Evolutionary conservation across 208 protist genomes (phyloP).

Genomic region (Wallacemonas sp.): DNA sequence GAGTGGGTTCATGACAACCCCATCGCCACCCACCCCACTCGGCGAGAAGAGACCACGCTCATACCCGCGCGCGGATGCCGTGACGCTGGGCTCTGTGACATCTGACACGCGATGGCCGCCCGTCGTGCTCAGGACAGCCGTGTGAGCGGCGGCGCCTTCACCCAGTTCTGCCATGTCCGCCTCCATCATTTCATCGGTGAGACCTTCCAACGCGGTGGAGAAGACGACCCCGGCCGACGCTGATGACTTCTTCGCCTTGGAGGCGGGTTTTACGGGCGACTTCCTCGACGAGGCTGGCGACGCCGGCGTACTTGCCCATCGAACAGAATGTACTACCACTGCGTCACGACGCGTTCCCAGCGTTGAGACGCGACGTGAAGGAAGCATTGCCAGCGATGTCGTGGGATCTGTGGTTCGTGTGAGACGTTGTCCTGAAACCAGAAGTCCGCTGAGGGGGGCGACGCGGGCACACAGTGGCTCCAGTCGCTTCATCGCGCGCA

Average conservation of each 20-base stretch:
- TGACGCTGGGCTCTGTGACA: too few species aligned
- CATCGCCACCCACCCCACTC: not conserved
- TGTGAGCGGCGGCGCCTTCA: not conserved
- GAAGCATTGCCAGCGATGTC: too few species aligned
- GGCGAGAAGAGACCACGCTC: not conserved
- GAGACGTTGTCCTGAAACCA: too few species aligned
- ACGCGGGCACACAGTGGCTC: too few species aligned
- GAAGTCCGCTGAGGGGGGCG: too few species aligned
- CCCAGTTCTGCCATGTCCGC: slow-evolving; percentile 7
- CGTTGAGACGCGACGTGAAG: too few species aligned
- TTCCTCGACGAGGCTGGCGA: not conserved
- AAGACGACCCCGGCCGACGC: not conserved
- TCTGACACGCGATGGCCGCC: not conserved
- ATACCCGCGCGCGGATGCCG: not conserved
- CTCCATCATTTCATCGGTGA: not conserved
- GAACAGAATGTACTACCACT: not conserved
- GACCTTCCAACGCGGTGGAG: not conserved
- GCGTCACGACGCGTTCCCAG: not conserved
- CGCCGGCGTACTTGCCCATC: not conserved
- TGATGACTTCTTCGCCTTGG: not conserved
- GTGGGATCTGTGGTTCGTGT: too few species aligned
- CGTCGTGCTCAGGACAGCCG: not conserved
- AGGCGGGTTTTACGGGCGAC: too few species aligned
- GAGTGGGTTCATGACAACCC: not conserved
- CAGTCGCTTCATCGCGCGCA: too few species aligned